Evolutionary conservation across 768 basidiomycete genomes (phyloP).

Genomic region (Lactifluus pinguis): DNA sequence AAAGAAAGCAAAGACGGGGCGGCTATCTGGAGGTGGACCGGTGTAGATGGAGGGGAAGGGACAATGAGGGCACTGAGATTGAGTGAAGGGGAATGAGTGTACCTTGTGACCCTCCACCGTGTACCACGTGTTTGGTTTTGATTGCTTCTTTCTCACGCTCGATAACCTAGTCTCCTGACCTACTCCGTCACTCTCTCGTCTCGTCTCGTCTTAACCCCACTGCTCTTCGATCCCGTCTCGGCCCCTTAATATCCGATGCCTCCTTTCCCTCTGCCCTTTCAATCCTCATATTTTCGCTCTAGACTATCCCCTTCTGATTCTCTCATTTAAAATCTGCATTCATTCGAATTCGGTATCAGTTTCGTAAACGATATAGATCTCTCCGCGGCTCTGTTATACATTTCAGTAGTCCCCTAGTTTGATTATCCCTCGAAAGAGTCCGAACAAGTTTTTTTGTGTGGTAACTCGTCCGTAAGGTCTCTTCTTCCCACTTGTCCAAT

Average conservation of each 20-base stretch:
- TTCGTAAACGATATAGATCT: neutral
- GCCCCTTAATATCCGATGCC: constrained; percentile 10
- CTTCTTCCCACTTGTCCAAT: neutral
- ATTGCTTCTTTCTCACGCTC: constrained; percentile 18
- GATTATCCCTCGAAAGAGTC: neutral
- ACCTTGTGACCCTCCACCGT: constrained; percentile 12
- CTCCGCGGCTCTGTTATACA: neutral
- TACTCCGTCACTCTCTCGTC: neutral
- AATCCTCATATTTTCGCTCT: neutral
- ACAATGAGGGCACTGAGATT: constrained; percentile 10
- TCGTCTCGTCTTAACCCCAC: constrained; percentile 1
- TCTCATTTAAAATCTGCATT: neutral
- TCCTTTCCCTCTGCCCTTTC: neutral
- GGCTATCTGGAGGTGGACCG: constrained; percentile 4
- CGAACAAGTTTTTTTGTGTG: neutral
- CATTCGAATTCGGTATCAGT: neutral
- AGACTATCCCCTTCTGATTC: neutral
- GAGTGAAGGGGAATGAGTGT: constrained; percentile 12
- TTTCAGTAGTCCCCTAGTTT: neutral
- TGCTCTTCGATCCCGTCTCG: neutral
- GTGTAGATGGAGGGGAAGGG: constrained; percentile 7
- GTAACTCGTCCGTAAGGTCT: neutral
- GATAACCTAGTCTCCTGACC: constrained; percentile 5
- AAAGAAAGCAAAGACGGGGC: constrained; percentile 1
- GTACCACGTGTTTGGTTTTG: constrained; percentile 19